Base-by-base conservation (phyloP, 2,329 filamentous ascomycete genomes). In the Ophiostoma montium region DNA sequence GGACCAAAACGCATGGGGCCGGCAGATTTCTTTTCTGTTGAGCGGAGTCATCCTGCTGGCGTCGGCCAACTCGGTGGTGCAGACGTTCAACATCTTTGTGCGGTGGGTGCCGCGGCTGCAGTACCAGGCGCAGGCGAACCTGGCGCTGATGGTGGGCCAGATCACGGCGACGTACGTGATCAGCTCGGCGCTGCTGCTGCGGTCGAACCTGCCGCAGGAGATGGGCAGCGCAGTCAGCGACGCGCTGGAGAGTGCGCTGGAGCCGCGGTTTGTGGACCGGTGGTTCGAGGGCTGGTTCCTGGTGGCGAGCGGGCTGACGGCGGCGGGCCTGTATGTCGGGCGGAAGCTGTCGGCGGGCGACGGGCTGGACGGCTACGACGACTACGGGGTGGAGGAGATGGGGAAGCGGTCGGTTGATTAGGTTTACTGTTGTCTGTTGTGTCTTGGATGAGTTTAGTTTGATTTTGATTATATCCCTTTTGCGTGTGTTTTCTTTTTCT, bases 201-300 rank as follows among this genome's bases (percentile, higher is more conserved):
- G 87, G 46, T 85, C 83, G 57, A 90, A 87, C 61, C 68, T 94
- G 55, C 87, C 87, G 0, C 71, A 70, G 35, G 84, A 89, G 61
- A 81, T 90, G 60, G 80, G 86, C 51, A 80, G 78, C 46, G 84
- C 84, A 2, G 84, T 94, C 3, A 80, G 79, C 3, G 84, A 88
- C 55, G 85, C 85, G 1, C 66, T 94, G 30, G 80, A 85, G 39
- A 84, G 84, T 18, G 84, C 86, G 15, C 69, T 94, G 9, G 82
- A 86, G 58, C 77, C 78, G 7, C 70, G 70, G 0, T 86, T 86
- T 58, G 82, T 86, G 5, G 80, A 94, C 58, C 72, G 76, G 30
- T 94, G 87, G 87, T 94, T 94, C 57, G 87, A 94, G 62, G 80
- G 78, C 8, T 90, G 86, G 81, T 94, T 94, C 62, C 63, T 94